phyloP scores from a whole-genome alignment of 768 basidiomycete genomes.

The Sistotremastrum niveocremeum region DNA sequence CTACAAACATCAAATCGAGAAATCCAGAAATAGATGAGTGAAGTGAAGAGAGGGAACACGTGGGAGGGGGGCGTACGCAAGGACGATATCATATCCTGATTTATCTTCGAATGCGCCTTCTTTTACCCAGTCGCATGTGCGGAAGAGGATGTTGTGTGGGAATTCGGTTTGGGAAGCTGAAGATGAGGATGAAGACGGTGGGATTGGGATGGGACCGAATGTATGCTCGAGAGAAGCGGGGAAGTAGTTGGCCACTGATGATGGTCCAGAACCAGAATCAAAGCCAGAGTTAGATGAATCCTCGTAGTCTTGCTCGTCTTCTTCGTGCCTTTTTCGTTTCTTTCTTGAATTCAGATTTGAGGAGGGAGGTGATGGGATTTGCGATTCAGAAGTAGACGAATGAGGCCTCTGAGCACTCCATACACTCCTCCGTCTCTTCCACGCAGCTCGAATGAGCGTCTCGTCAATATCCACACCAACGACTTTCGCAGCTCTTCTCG shows the following conservation, averaged over 20 bases:
- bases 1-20: slow-evolving; percentile 27
- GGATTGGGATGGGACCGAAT: slow-evolving; percentile 63
- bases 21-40: too few relatives aligned
- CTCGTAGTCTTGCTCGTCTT: not conserved
- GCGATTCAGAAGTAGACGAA: slow-evolving; percentile 1
- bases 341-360: slow-evolving; percentile 9
- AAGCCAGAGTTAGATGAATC: not conserved
- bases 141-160: slow-evolving; percentile 69
- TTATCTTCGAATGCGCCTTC: slow-evolving; percentile 40
- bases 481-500: slow-evolving; percentile 46
- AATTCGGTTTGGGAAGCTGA: slow-evolving; percentile 36
- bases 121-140: slow-evolving; percentile 60
- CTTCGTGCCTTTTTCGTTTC: slow-evolving; percentile 10
- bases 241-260: slow-evolving; percentile 45
- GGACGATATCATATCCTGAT: slow-evolving; percentile 58
- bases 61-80: slow-evolving; percentile 42
- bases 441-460: slow-evolving; percentile 57
- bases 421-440: slow-evolving; percentile 52
- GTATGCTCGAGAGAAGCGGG: slow-evolving; percentile 65
- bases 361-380: slow-evolving; percentile 1
- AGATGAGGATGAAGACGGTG: slow-evolving; percentile 21
- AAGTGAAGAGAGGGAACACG: not conserved
- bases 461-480: slow-evolving; percentile 81
- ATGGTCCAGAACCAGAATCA: not conserved
- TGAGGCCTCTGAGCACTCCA: slow-evolving; percentile 57